phyloP scores from a whole-genome alignment of 1,284 basidiomycete genomes.

The Rhodotorula sp. region DNA sequence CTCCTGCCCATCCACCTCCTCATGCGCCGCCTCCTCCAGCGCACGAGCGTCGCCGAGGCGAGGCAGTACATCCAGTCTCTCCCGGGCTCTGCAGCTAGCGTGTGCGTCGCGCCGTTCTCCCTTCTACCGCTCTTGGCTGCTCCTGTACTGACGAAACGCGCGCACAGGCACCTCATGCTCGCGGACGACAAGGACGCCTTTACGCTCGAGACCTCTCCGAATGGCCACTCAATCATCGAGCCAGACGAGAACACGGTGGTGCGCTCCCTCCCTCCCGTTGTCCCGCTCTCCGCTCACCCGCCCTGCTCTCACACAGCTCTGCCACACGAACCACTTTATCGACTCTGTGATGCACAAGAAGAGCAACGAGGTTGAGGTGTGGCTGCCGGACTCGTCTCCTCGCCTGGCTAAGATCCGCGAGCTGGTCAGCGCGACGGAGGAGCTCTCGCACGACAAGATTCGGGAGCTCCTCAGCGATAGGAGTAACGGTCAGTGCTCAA shows the following conservation, averaged over 20 bases:
- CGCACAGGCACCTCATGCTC: conserved; percentile 53
- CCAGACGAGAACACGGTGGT: conserved; percentile 42
- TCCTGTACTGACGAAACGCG: no score
- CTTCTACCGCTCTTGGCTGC: conserved; percentile 34
- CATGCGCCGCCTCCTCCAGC: conserved; percentile 51
- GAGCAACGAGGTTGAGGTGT: conserved; percentile 41
- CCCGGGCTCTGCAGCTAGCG: conserved; percentile 25
- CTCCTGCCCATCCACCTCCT: conserved; percentile 52
- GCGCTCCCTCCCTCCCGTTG: background rate
- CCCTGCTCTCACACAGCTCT: conserved; percentile 29
- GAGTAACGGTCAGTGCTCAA: background rate
- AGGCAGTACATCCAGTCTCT: conserved; percentile 45
- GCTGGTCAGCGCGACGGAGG: conserved; percentile 45
- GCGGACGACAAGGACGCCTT: conserved; percentile 44
- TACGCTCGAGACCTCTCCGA: conserved; percentile 11
- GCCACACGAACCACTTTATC: conserved; percentile 54
- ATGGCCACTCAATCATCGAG: conserved; percentile 7
- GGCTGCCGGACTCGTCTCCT: conserved; percentile 50
- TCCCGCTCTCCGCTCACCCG: background rate
- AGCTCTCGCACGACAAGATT: conserved; percentile 43
- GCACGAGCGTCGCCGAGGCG: conserved; percentile 47
- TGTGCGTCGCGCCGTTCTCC: background rate
- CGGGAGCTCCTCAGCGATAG: conserved; percentile 33
- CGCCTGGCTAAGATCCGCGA: conserved; percentile 48
- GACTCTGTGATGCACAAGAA: conserved; percentile 50